Base-by-base conservation (phyloP, 345 rosid genomes). In the rapeseed (Brassica napus) region DNA sequence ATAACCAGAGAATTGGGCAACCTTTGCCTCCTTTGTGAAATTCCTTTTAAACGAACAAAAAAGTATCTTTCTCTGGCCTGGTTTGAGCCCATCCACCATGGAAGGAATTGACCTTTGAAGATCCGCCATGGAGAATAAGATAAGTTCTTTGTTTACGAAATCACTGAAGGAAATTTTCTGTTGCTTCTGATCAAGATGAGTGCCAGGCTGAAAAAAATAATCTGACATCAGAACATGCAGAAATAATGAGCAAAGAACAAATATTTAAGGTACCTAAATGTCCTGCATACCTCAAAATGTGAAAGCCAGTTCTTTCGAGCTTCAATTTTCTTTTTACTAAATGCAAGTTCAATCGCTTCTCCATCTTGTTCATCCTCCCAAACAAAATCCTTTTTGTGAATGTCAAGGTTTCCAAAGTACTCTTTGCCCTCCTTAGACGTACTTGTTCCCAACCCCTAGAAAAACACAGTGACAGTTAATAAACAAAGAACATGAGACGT, bases 21-120 rank as follows among this genome's bases (percentile, higher is more conserved):
- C 88, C 79, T 93, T 96, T 10, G 83, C 81, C 76, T 93, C 98
- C 63, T 86, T 90, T 26, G 82, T 77, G 57, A 92, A 84, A 72
- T 93, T 96, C 86, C 89, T 93, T 81, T 96, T 96, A 82, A 96
- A 96, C 59, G 91, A 82, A 79, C 88, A 84, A 79, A 90, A 96
- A 52, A 96, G 94, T 44, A 96, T 90, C 87, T 96, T 96, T 79
- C 99, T 89, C 83, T 96, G 99, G 54, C 98, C 97, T 14, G 98
- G 97, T 84, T 96, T 93, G 16, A 96, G 84, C 71, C 99, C 99
- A 80, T 96, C 99, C 59, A 96, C 89, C 97, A 96, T 86, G 3
- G 98, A 93, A 14, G 98, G 99, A 70, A 96, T 96, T 10, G 99
- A 93, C 74, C 99, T 88, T 77, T 96, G 97, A 65, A 93, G 93